Base-by-base conservation (phyloP, 192 early-diverging fungal genomes). In the Coemansia interrupta region DNA sequence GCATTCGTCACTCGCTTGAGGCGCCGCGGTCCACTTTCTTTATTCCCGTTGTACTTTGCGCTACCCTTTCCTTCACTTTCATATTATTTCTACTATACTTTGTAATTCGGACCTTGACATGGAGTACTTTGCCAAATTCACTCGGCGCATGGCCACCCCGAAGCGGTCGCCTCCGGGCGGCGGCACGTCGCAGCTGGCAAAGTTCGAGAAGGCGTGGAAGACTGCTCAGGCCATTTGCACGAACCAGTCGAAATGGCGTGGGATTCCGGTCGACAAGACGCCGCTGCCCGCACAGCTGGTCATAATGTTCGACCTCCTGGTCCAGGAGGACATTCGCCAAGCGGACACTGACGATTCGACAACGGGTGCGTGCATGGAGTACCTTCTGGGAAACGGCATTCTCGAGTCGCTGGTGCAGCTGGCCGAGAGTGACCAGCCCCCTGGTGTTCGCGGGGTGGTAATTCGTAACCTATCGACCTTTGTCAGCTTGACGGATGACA, bases 311-410 rank as follows among this genome's bases (percentile, higher is more conserved):
- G 90, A 93, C 68, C 73, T 94, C 51, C 79, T 96, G 14, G 88
- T 93, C 6, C 90, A 93, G 69, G 94, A 96, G 81, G 88, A 90
- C 53, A 78, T 78, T 29, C 65, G 60, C 42, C 72, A 81, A 48
- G 79, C 89, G 3, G 73, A 85, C 41, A 72, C 84, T 19, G 90
- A 91, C 62, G 87, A 88, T 49, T 82, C 79, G 32, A 78, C 86
- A 7, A 89, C 89, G 0, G 93, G 91, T 23, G 85, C 89, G 0
- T 95, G 92, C 70, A 92, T 93, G 80, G 94, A 96, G 64, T 85
- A 89, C 38, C 89, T 94, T 55, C 78, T 97, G 60, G 89, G 86
- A 44, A 91, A 90, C 59, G 84, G 84, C 55, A 80, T 97, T 26
- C 70, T 97, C n/a, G 82, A 81, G 14, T 80, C 87, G 48, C 80